These are phyloP conservation scores for Fraxinus ornus DNA, from an alignment of 305 asterid species.

Conservation along the genomic window DNA sequence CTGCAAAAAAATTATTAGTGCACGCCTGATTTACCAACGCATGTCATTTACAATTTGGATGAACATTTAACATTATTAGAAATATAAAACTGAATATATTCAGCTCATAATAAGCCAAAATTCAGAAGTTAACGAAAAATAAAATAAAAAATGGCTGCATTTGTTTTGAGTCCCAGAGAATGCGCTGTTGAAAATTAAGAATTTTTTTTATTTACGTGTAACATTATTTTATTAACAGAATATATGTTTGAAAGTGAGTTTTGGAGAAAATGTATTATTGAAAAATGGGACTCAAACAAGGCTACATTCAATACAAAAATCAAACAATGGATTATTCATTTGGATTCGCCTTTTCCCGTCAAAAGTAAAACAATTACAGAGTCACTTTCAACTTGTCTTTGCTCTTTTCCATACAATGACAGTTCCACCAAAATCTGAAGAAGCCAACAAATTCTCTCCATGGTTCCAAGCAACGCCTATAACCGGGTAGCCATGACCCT, in stretches of 20 bases:
- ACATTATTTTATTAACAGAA: no score
- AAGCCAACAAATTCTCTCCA: constrained; percentile 89
- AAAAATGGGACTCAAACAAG: not conserved
- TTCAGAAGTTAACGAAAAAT: not conserved
- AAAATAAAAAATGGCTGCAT: not conserved
- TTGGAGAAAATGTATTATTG: not conserved
- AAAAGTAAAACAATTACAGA: not conserved
- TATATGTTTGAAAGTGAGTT: not conserved
- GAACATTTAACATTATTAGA: not conserved
- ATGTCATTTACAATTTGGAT: not conserved
- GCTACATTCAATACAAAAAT: not conserved
- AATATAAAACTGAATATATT: not conserved
- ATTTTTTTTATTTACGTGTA: no score
- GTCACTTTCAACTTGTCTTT: constrained; percentile 31
- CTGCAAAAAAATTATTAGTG: not conserved
- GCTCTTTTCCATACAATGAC: constrained; percentile 97
- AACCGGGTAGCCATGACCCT: constrained; percentile 92
- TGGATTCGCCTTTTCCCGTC: not conserved
- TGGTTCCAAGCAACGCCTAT: constrained; percentile 95
- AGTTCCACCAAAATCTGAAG: constrained; percentile 96
- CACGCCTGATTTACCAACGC: not conserved
- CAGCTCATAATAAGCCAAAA: not conserved
- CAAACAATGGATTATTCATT: not conserved
- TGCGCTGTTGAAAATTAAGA: no score
- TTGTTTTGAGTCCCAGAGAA: not conserved